Evolutionary conservation across 2,329 filamentous ascomycete species (phyloP).

Genomic region (Periconia digitata): DNA sequence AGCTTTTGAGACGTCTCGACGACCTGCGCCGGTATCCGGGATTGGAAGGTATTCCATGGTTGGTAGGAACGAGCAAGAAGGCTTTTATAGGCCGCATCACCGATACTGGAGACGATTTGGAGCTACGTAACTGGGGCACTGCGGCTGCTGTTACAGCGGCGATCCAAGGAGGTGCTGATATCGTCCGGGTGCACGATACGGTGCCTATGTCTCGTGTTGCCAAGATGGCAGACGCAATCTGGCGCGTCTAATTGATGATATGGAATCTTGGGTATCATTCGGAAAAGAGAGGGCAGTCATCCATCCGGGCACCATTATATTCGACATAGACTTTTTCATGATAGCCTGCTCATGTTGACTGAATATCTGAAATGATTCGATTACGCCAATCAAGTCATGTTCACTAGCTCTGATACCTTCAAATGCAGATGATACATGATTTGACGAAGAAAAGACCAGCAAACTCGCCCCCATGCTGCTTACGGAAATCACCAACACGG

Average conservation of each 20-base stretch:
- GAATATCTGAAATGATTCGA: too few species aligned
- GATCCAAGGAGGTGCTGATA: constrained; percentile 83
- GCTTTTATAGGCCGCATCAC: constrained; percentile 83
- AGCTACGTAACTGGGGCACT: constrained; percentile 78
- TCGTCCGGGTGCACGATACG: constrained; percentile 91
- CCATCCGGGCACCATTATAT: too few species aligned
- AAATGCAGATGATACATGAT: too few species aligned
- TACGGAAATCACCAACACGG: too few species aligned
- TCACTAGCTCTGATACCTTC: too few species aligned
- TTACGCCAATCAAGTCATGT: too few species aligned
- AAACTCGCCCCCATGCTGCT: too few species aligned
- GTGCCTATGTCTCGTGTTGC: constrained; percentile 81
- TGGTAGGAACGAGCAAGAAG: constrained; percentile 87
- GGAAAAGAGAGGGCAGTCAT: too few species aligned
- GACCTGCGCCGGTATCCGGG: constrained; percentile 56
- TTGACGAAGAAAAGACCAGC: too few species aligned
- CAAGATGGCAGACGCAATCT: constrained; percentile 91
- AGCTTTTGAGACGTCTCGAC: constrained; percentile 69
- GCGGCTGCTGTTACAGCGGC: constrained; percentile 85
- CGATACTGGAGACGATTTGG: constrained; percentile 65
- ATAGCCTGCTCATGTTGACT: too few species aligned
- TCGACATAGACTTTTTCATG: too few species aligned
- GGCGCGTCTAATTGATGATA: constrained; percentile 51
- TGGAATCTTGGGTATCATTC: too few species aligned
- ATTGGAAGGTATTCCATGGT: constrained; percentile 75